Base-by-base conservation (phyloP, 2,329 filamentous ascomycete species). In the Daldinia eschscholtzii region DNA sequence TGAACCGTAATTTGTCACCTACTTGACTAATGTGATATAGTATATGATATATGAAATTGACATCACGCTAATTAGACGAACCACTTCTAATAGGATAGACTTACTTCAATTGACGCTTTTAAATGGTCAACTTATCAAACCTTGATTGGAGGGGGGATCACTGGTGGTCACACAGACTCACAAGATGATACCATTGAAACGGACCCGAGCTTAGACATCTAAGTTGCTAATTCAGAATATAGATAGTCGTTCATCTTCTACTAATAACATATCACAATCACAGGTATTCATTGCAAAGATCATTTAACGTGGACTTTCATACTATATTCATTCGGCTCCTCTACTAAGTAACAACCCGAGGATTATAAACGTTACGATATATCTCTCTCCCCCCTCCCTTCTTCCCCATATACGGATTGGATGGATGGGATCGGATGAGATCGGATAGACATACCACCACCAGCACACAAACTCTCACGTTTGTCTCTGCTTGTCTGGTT, bases 261-360 rank as follows among this genome's bases (percentile, higher is more conserved):
- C 20, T 3, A 33, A 33, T 6, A 33, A 10, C 30, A 33, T 33
- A 10, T 6, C 30, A 33, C 30, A 33, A 33, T 33, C 30, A 33
- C 30, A 4, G 30, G 9, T 13, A 37, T 37, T 37, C 35, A 37
- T 37, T 9, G 15, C n/a, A 4, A 42, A 42, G 23, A n/a, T 57
- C 57, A 46, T 65, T 70, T 50, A 68, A 68, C 58, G 64, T 63
- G 12, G 30, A 60, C 28, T 28, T 57, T 59, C 35, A 59, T 56
- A 65, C 57, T 68, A 62, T 70, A 44, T 70, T 60, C 64, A 67
- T 56, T 42, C 23, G 26, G 58, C 28, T 60, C 48, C 67, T 64
- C 56, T 53, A 39, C 44, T 18, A 18, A 37, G 35, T 18, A 20
- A 48, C 50, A 46, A 39, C 42, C 42, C 37, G 58, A 67, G 30